Evolutionary conservation across 78 protist genomes (phyloP), one percentile per base, ranked within the genome.

Genomic region (Dictyostelium intermedium): DNA sequence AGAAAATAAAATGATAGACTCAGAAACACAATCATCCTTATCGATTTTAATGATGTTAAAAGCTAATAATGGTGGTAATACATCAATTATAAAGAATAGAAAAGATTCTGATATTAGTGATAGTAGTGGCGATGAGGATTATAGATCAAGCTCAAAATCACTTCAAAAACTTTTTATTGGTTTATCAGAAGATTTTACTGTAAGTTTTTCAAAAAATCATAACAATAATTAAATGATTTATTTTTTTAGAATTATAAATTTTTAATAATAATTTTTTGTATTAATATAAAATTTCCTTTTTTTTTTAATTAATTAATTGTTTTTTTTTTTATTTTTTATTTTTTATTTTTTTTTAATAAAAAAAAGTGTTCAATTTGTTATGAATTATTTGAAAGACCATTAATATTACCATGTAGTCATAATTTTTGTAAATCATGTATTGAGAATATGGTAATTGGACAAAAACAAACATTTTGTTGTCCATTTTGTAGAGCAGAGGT

Each of bases 51-150:
- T 77, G 82, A 77, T 77, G 82, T 41, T 77, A 43, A 77, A 77
- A 43, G 27, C 74, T 35, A 66, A 66, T 66, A 30, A 34, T 11
- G 18, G 34, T 27, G 73, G 73, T n/a, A 77, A 77, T 77, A n/a
- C 32, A 77, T n/a, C 50, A 23, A 23, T 34, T 20, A 77, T 77
- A 23, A 23, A 77, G 18, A 39, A 80, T 30, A 41, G 72, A 80
- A 61, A 77, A n/a, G 50, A 35, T 41, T 70, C 85, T 3, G 91
- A 85, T 50, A 80, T 89, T 45, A 89, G 94, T 32, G 94, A 89
- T 50, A 89, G 94, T 35, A 89, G 94, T 70, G 94, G 94, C 6
- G 94, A 89, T 35, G 94, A 89, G 70, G 94, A 80, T 20, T 89
- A 89, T 83, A 56, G 94, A 78, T 50, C 85, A 61, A 89, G 73